phyloP scores from a whole-genome alignment of 1,284 basidiomycete species.

The Volvariella surrecta region DNA sequence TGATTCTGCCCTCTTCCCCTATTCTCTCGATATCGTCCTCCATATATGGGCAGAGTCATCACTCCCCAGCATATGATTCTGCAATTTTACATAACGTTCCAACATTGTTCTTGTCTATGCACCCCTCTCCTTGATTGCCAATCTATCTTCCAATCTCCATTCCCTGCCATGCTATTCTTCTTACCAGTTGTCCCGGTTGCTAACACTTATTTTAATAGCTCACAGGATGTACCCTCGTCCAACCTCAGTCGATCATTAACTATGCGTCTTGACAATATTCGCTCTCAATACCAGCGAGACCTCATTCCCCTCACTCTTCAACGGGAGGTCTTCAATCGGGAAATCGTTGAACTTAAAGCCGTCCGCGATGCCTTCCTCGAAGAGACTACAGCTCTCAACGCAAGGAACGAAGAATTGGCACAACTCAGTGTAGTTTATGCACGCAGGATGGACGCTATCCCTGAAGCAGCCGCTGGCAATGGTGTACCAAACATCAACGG shows the following conservation, averaged over 20 bases:
- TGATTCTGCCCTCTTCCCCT: slow-evolving; percentile 1
- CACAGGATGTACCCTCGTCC: slow-evolving; percentile 35
- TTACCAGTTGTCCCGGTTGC: slow-evolving; percentile 12
- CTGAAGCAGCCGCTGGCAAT: slow-evolving; percentile 13
- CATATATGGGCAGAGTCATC: too few relatives aligned
- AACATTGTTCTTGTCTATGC: too few relatives aligned
- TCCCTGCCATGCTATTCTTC: not conserved
- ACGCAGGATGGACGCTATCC: not conserved
- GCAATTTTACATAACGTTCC: too few relatives aligned
- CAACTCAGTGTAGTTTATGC: slow-evolving; percentile 75
- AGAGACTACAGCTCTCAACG: slow-evolving; percentile 85
- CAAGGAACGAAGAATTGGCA: slow-evolving; percentile 87
- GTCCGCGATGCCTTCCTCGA: slow-evolving; percentile 84
- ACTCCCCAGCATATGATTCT: too few relatives aligned
- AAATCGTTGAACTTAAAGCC: slow-evolving; percentile 83
- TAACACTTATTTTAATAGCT: slow-evolving; percentile 10
- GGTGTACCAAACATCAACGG: not conserved
- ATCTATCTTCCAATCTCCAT: too few relatives aligned
- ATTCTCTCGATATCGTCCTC: not conserved
- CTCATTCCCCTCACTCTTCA: slow-evolving; percentile 79
- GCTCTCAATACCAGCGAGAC: slow-evolving; percentile 81
- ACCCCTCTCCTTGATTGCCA: too few relatives aligned
- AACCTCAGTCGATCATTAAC: slow-evolving; percentile 69
- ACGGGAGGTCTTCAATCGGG: slow-evolving; percentile 71
- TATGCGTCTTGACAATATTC: slow-evolving; percentile 84